Percentiles rank a stretch among this genome's conserved stretches.
These are phyloP conservation scores for Fusarium sp. DNA, from an alignment of 2,329 filamentous ascomycete species.

Conservation along the genomic window DNA sequence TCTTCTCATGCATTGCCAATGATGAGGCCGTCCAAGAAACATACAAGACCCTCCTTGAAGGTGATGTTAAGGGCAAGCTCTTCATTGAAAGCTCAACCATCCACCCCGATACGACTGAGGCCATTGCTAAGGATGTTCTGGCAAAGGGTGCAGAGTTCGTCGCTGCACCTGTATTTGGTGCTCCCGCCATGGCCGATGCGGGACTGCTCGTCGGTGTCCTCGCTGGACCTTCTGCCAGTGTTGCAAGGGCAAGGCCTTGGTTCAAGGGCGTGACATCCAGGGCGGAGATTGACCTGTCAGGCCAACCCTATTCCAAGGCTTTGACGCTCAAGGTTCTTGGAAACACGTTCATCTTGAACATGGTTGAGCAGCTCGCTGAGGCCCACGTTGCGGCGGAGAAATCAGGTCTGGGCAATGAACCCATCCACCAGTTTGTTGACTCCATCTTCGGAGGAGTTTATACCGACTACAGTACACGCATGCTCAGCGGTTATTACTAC, in stretches of 20 bases:
- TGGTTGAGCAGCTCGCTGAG: slow-evolving; percentile 85
- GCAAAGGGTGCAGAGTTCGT: slow-evolving; percentile 80
- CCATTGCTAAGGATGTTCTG: slow-evolving; percentile 71
- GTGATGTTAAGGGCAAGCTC: slow-evolving; percentile 77
- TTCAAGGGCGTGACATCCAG: slow-evolving; percentile 80
- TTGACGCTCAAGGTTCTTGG: slow-evolving; percentile 85
- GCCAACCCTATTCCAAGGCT: slow-evolving; percentile 77
- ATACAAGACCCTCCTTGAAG: slow-evolving; percentile 69
- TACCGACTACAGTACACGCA: slow-evolving; percentile 80
- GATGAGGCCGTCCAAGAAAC: slow-evolving; percentile 79
- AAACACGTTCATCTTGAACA: slow-evolving; percentile 88
- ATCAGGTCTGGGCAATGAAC: slow-evolving; percentile 78
- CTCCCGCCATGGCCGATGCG: slow-evolving; percentile 77
- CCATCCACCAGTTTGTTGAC: slow-evolving; percentile 80
- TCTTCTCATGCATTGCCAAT: slow-evolving; percentile 86
- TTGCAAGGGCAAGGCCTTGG: slow-evolving; percentile 78
- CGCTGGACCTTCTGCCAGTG: slow-evolving; percentile 73
- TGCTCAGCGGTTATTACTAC: slow-evolving; percentile 84
- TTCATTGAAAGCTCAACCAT: slow-evolving; percentile 92
- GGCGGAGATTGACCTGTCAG: slow-evolving; percentile 78
- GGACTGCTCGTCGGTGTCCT: slow-evolving; percentile 82
- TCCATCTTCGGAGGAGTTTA: slow-evolving; percentile 83
- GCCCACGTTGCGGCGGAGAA: slow-evolving; percentile 86
- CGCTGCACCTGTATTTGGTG: slow-evolving; percentile 79
- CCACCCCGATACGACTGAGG: slow-evolving; percentile 84